Base-by-base conservation (phyloP, 805 yeast species). In the Peterozyma toletana region DNA sequence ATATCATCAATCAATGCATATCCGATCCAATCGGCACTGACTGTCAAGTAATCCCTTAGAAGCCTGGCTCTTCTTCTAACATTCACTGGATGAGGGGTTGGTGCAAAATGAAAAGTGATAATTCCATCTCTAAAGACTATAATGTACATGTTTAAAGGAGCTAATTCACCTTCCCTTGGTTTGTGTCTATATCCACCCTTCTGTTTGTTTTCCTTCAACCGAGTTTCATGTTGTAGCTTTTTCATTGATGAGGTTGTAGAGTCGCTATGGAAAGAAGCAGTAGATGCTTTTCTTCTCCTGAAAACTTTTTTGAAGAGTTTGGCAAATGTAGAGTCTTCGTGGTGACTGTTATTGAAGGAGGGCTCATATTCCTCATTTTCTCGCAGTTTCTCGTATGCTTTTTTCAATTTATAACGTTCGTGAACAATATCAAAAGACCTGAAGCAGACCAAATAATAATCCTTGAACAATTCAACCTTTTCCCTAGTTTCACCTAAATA, bases 1-100 rank as follows among this genome's bases (percentile, higher is more conserved):
- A 93, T 87, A 60, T 93, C 98, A 67, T 93, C 99, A 53, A 93
- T 87, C 50, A 93, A 66, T 0, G 98, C 98, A 64, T 93, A 93
- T 1, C 96, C 91, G 38, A 93, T 83, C 99, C 99, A 93, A 61
- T 93, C 98, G 0, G 97, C 80, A 2, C 91, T 78, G 5, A 93
- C 96, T 2, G 86, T 87, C 48, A 93, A 68, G 57, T 90, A 91
- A 59, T 93, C 99, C 48, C 83, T 73, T 49, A 91, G 70, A 50
- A 93, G 66, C 45, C 99, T 72, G 0, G 96, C 95, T 59, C 99
- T 78, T 60, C 98, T 75, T 53, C 99, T 77, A 30, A 93, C 99
- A 57, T 93, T 93, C 40, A 89, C 86, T 0, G 98, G 95, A 62
- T 93, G 99, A 2, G 96, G 96, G 0, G 97, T 88, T 11, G 96